Evolutionary conservation across 495 filamentous ascomycete genomes (phyloP), one percentile per base, ranked within the genome.

Genomic region (Penicillium verhagenii): DNA sequence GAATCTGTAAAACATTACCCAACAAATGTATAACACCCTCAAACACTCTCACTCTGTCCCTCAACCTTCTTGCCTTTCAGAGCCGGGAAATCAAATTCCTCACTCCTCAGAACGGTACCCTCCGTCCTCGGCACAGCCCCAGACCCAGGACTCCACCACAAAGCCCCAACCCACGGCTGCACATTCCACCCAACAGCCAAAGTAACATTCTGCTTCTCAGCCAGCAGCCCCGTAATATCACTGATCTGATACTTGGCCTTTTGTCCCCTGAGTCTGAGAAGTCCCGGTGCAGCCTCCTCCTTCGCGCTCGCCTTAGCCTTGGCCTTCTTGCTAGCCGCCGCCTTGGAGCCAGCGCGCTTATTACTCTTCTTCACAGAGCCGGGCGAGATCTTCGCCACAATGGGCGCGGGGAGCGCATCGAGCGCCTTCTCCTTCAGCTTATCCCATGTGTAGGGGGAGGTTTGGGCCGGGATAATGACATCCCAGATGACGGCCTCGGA

Each of bases 181-280:
- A 97, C 89, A 78, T 96, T 97, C 86, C 92, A 98, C 52, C 90
- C 84, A 37, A 97, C 78, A 50, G 80, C 79, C 45, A 98, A 74
- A 26, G 83, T 87, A 51, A 92, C 90, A 73, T 96, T 88, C 35
- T 75, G 71, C 19, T 79, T 69, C 60, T 83, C 79, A 37, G 89
- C 87, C 56, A 96, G 72, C 64, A 80, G 81, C 47, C 90, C 89
- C 8, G 83, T 81, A 19, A 92, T 86, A 70, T 96, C 90, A 10
- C 90, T 92, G 67, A 97, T 91, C 63, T 92, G 87, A 79, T 98
- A 98, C 73, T 98, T 97, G 6, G 89, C 86, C 64, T 84, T 86
- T 66, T 91, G 87, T 67, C 90, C 90, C 61, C 83, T 82, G 56
- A 97, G 81, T 25, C 80, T 72, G 24, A 97, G 66, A 25, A 86